phyloP scores from a whole-genome alignment of 108 stramenopile genomes.

The Stephanodiscus triporus region DNA sequence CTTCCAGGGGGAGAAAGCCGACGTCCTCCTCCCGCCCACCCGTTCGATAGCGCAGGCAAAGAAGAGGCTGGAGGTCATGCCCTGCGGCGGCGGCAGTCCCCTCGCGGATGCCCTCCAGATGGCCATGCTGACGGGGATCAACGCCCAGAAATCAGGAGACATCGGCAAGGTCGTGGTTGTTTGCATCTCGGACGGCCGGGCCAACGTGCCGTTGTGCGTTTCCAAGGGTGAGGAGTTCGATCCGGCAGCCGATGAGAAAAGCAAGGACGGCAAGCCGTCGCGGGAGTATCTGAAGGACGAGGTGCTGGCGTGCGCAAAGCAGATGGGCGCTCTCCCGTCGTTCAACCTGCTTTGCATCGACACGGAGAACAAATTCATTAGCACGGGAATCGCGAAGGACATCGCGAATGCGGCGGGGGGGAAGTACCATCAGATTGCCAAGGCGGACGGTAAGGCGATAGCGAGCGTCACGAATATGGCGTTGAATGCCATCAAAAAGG shows the following conservation, averaged over 20 bases:
- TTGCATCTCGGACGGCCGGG: conserved; percentile 93
- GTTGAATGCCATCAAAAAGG: conserved; percentile 75
- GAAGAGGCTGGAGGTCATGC: conserved; percentile 95
- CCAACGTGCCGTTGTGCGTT: conserved; percentile 91
- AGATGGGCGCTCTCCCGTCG: conserved; percentile 81
- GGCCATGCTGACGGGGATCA: conserved; percentile 91
- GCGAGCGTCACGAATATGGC: conserved; percentile 80
- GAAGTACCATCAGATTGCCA: conserved; percentile 88
- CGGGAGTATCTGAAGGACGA: conserved; percentile 93
- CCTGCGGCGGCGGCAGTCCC: conserved; percentile 97
- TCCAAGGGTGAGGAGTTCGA: conserved; percentile 90
- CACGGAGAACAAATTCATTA: conserved; percentile 97
- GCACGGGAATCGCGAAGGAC: conserved; percentile 96
- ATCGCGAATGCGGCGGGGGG: conserved; percentile 91
- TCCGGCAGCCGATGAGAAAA: conserved; percentile 78
- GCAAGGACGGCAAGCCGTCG: conserved; percentile 93
- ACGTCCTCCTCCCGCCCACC: conserved; percentile 96
- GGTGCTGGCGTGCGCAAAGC: conserved; percentile 90
- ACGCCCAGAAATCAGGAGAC: conserved; percentile 94
- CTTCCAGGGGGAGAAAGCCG: conserved; percentile 95
- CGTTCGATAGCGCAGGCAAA: conserved; percentile 94
- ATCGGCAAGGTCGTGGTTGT: conserved; percentile 96
- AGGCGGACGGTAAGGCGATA: conserved; percentile 89
- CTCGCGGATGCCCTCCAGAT: conserved; percentile 90
- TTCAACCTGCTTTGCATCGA: conserved; percentile 95